Evolutionary conservation across 768 basidiomycete genomes (phyloP).

Genomic region (Boletus subparvulus): DNA sequence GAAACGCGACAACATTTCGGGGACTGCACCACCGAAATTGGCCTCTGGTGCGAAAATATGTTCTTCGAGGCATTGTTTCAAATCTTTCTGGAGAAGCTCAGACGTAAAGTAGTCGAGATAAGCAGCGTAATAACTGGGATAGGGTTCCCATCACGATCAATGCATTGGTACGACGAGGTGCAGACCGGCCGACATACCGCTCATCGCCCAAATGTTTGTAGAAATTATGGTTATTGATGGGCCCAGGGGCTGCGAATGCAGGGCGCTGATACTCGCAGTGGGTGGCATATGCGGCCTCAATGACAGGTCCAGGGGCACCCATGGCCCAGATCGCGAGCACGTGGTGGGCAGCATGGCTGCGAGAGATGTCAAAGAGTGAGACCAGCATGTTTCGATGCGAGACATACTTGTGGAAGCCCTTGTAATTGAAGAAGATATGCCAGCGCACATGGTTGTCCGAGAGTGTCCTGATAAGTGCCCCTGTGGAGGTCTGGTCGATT

Average conservation of each 20-base stretch:
- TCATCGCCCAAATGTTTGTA: conserved; percentile 56
- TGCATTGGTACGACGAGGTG: not conserved
- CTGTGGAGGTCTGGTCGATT: conserved; percentile 37
- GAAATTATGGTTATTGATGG: conserved; percentile 41
- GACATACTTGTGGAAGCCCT: conserved; percentile 34
- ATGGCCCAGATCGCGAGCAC: conserved; percentile 58
- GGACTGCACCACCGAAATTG: conserved; percentile 36
- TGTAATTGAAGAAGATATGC: conserved; percentile 54
- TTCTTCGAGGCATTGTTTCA: conserved; percentile 47
- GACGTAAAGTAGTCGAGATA: conserved; percentile 58
- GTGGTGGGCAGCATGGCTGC: conserved; percentile 58
- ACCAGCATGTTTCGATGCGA: conserved; percentile 1
- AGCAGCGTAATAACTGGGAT: conserved; percentile 52
- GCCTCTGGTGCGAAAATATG: conserved; percentile 52
- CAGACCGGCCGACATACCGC: conserved; percentile 35
- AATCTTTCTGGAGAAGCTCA: conserved; percentile 42
- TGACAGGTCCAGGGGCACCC: conserved; percentile 46
- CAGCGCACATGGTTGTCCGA: conserved; percentile 52
- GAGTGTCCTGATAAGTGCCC: conserved; percentile 40
- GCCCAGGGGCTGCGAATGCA: conserved; percentile 29
- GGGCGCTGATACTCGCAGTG: conserved; percentile 41
- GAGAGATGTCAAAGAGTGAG: conserved; percentile 16
- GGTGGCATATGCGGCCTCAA: conserved; percentile 42
- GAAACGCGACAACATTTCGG: conserved; percentile 56
- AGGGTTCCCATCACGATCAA: not conserved